phyloP scores from a whole-genome alignment of 495 filamentous ascomycete species.

The Penicillium alfredii region DNA sequence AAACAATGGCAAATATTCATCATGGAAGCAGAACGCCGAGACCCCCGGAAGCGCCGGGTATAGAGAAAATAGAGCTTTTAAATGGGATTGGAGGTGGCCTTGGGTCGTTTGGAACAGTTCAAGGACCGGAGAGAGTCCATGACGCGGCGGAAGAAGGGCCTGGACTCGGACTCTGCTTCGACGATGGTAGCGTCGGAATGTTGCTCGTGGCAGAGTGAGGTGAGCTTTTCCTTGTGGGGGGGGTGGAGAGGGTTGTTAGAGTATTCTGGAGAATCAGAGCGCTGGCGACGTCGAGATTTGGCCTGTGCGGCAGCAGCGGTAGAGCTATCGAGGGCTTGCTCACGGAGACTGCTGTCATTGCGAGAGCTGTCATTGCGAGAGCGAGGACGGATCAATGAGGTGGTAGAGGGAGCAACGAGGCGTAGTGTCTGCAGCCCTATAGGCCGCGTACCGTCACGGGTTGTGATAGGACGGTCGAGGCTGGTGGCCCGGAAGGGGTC shows the following conservation, averaged over 20 bases:
- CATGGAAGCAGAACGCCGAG: conserved; percentile 3
- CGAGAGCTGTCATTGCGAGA: conserved; percentile 31
- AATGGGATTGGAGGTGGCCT: conserved; percentile 17
- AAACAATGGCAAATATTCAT: not conserved
- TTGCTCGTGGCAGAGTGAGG: conserved; percentile 36
- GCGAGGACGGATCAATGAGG: conserved; percentile 28
- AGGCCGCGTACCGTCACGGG: conserved; percentile 22
- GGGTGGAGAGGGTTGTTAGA: conserved; percentile 5
- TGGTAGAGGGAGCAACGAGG: conserved; percentile 36
- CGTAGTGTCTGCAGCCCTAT: conserved; percentile 32
- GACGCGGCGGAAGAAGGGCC: conserved; percentile 29
- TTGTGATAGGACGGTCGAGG: conserved; percentile 16
- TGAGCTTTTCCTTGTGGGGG: conserved; percentile 24
- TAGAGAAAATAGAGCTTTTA: conserved; percentile 12
- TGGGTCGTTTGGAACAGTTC: conserved; percentile 26
- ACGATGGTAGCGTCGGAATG: conserved; percentile 18
- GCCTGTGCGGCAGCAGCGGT: conserved; percentile 40
- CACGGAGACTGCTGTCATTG: conserved; percentile 22
- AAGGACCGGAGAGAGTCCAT: conserved; percentile 31
- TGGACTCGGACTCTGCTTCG: conserved; percentile 14
- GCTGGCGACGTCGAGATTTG: conserved; percentile 32
- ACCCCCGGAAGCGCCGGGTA: too few species aligned
- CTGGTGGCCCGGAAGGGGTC: conserved; percentile 14
- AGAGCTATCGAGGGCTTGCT: conserved; percentile 33
- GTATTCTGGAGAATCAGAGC: conserved; percentile 27